Conservation (phyloP, 495 filamentous ascomycete species). For the Polyplosphaeria fusca region DNA sequence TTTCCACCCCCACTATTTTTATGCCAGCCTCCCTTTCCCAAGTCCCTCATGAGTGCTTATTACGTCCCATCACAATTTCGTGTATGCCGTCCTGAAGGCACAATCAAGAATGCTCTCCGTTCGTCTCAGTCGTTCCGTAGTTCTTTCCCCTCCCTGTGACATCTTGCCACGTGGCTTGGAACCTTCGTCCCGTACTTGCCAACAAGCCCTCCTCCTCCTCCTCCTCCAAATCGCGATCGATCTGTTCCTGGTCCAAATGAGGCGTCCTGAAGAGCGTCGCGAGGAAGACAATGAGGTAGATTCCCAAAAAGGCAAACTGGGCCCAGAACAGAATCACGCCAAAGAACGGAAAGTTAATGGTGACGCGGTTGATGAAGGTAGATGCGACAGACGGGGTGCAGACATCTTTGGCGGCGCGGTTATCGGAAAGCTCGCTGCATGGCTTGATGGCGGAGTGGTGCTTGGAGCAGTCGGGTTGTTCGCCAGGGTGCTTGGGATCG, state of each 20-base stretch:
- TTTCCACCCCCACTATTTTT: neutral
- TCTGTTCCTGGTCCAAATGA: constrained; percentile 64
- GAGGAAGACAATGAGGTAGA: constrained; percentile 75
- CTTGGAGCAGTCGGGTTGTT: constrained; percentile 76
- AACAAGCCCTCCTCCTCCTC: constrained; percentile 92
- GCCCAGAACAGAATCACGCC: constrained; percentile 93
- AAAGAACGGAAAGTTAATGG: constrained; percentile 94
- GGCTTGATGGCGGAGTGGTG: constrained; percentile 66
- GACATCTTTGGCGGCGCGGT: constrained; percentile 61
- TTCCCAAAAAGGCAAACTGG: constrained; percentile 82
- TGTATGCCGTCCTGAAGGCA: neutral
- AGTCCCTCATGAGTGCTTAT: neutral
- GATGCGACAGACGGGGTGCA: constrained; percentile 89
- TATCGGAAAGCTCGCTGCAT: constrained; percentile 71
- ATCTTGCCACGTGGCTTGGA: constrained; percentile 85
- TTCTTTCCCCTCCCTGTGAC: constrained; percentile 56
- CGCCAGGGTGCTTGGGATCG: constrained; percentile 50
- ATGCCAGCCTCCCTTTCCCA: neutral
- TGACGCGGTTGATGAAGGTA: constrained; percentile 89
- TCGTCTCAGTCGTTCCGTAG: constrained; percentile 28
- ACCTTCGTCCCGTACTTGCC: constrained; percentile 71
- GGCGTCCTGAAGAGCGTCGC: constrained; percentile 77
- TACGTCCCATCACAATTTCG: neutral
- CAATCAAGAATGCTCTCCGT: constrained; percentile 8
- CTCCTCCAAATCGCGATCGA: constrained; percentile 87